Conservation (phyloP, 805 yeast species). For the Wickerhamomyces hampshirensis region DNA sequence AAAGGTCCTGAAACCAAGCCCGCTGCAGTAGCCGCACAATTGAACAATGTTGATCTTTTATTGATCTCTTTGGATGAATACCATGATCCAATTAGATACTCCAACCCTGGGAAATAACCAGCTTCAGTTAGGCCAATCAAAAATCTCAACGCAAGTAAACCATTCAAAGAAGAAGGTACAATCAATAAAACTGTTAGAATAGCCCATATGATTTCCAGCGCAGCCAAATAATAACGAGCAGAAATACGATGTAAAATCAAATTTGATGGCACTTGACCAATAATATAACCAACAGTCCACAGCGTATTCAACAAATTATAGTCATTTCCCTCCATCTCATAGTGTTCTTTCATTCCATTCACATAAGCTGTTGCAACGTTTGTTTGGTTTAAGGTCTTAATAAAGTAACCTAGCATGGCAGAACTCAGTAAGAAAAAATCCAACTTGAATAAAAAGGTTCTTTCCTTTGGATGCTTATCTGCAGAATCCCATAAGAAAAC, state of each 20-base stretch:
- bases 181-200: slow-evolving; percentile 26
- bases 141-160: slow-evolving; percentile 28
- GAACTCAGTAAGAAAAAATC: slow-evolving; percentile 6
- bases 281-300: slow-evolving; percentile 44
- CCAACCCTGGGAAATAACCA: slow-evolving; percentile 34
- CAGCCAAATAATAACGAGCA: slow-evolving; percentile 38
- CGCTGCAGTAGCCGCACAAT: slow-evolving; percentile 27
- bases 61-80: slow-evolving; percentile 27
- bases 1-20: slow-evolving; percentile 32
- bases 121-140: slow-evolving; percentile 37
- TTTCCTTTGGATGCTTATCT: slow-evolving; percentile 4
- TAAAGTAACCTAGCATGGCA: slow-evolving; percentile 6
- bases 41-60: slow-evolving; percentile 28
- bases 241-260: slow-evolving; percentile 29
- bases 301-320: slow-evolving; percentile 37
- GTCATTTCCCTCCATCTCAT: slow-evolving; percentile 34
- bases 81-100: slow-evolving; percentile 25
- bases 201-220: slow-evolving; percentile 39
- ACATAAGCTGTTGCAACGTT: slow-evolving; percentile 24
- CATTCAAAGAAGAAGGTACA: slow-evolving; percentile 12
- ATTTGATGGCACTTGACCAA: slow-evolving; percentile 44
- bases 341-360: slow-evolving; percentile 34
- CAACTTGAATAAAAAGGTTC: slow-evolving; percentile 3
- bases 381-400: slow-evolving; percentile 5
- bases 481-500: slow-evolving; percentile 18